Conservation (phyloP, 306 rosid species). For the Cucurbita moschata region DNA sequence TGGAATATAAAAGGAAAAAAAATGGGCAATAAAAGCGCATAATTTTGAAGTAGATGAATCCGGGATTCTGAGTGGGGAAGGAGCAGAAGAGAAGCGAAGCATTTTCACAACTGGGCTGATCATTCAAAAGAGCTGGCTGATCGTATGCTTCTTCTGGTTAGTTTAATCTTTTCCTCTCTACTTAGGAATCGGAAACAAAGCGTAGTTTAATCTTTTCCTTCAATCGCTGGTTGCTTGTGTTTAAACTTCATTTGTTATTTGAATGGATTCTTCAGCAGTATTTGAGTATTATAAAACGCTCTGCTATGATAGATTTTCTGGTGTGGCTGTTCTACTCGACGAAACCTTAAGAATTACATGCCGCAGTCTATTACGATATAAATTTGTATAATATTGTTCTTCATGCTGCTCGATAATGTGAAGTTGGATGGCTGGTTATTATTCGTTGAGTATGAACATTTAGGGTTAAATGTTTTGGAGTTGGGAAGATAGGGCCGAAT, state of each 20-base stretch:
- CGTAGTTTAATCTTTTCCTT: not conserved
- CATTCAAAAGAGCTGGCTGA: not conserved
- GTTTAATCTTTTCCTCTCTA: not conserved
- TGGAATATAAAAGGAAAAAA: not conserved
- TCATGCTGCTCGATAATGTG: not conserved
- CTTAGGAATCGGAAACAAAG: not conserved
- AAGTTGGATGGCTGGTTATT: not conserved
- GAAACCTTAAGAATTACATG: not conserved
- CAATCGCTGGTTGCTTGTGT: not conserved
- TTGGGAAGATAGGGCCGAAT: not conserved
- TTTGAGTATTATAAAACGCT: not conserved
- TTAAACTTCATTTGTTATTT: not conserved
- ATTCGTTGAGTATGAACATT: not conserved
- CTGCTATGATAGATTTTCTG: not conserved
- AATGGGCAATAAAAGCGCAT: not conserved
- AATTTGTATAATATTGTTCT: not conserved
- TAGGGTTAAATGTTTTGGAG: not conserved
- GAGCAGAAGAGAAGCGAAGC: not conserved
- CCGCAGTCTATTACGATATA: not conserved
- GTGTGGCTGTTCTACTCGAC: not conserved
- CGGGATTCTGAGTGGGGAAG: conserved; percentile 4
- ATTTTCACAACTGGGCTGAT: conserved; percentile 9
- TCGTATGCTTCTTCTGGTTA: not conserved
- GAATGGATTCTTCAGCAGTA: not conserved
- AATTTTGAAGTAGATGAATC: not conserved